Evolutionary conservation across 441 rosid species (phyloP), one percentile per base, ranked within the genome.

Genomic region (Croton laevigatus): DNA sequence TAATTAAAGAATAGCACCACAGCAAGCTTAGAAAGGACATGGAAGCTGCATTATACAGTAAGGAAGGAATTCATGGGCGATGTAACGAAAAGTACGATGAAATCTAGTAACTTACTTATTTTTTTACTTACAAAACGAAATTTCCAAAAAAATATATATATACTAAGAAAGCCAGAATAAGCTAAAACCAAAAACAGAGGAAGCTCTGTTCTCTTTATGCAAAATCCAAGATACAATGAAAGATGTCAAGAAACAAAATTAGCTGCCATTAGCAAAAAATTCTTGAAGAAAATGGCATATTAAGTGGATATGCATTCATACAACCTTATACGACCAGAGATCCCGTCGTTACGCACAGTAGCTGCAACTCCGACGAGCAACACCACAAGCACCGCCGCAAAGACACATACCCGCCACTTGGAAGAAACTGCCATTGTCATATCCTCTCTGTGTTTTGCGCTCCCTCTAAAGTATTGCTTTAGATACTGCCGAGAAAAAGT

Each of bases 351-450:
- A 54, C 71, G 57, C 1, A 51, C 75, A 63, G 81, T 65, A 20
- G 80, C 81, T 34, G 75, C 8, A 20, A 72, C 84, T 40, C 78
- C 84, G 65, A 77, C 78, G 51, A 83, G 36, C 62, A 84, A 51
- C 46, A 82, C 3, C 27, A 80, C 61, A 49, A 85, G 60, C 65
- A 81, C 60, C 45, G 77, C 81, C 14, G 77, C 63, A 64, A 69
- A 65, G 48, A 70, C 68, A 17, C 42, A 71, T 34, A 57, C 45
- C 49, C 53, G 19, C 53, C 71, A 74, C 20, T 78, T 76, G 57
- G 67, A 65, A 45, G 77, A 51, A 62, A 74, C 76, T 66, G 72
- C 75, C 89, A 82, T 83, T 81, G 75, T 72, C 44, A 40, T 19
- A 60, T 8, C 48, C 59, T 32, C 38, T 62, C 37, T 57, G 62